Evolutionary conservation across 148 eudicot genomes (phyloP).

Genomic region (Rhododendron molle): DNA sequence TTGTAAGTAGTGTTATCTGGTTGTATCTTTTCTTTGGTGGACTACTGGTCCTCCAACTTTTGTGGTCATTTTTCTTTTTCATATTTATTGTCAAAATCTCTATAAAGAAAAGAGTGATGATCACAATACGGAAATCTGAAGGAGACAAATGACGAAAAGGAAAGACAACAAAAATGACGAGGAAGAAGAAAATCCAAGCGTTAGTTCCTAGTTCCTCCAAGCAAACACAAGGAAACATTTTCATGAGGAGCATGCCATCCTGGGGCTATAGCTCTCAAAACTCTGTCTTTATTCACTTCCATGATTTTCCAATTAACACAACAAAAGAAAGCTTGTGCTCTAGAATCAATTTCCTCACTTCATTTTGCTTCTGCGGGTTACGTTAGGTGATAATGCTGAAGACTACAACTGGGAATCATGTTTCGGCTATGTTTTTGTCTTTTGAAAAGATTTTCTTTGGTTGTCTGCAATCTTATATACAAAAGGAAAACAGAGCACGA

Average conservation of each 20-base stretch:
- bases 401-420: neutral
- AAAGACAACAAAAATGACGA: neutral
- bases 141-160: neutral
- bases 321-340: too few relatives aligned
- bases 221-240: neutral
- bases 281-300: too few relatives aligned
- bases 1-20: neutral
- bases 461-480: neutral
- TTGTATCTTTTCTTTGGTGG: neutral
- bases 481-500: neutral
- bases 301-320: too few relatives aligned
- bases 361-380: too few relatives aligned
- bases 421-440: neutral
- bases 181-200: too few relatives aligned
- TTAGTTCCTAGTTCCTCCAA: neutral
- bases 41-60: neutral
- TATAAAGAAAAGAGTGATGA: neutral
- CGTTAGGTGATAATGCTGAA: neutral
- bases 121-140: neutral
- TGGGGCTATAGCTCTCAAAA: too few relatives aligned
- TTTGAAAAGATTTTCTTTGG: neutral
- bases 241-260: neutral
- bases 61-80: neutral
- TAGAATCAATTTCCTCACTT: too few relatives aligned
- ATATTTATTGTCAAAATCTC: neutral